Percentiles rank a stretch among this genome's conserved stretches.
Conservation (phyloP, 306 rosid genomes). For the Inga leiocalycina region DNA sequence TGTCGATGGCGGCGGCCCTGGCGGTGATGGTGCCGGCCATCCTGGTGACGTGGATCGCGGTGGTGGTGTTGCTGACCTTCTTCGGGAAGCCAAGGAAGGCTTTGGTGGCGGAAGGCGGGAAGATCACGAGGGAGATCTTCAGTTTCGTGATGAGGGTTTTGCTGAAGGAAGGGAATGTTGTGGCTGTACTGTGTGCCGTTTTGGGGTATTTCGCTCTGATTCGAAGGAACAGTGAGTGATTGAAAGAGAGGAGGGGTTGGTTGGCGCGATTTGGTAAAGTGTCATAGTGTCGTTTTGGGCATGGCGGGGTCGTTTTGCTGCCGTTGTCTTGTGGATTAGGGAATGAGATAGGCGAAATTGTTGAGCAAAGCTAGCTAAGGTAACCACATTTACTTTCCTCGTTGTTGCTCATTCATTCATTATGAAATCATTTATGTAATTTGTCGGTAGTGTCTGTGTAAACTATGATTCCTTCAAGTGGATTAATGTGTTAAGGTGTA, state of each 20-base stretch:
- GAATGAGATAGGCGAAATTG: not conserved
- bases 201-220: slow-evolving; percentile 76
- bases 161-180: slow-evolving; percentile 87
- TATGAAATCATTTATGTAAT: not conserved
- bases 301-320: not conserved
- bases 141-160: slow-evolving; percentile 67
- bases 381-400: slow-evolving; percentile 14
- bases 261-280: slow-evolving; percentile 38
- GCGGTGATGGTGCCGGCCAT: slow-evolving; percentile 78
- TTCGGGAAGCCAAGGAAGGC: slow-evolving; percentile 75
- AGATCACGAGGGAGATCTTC: slow-evolving; percentile 71
- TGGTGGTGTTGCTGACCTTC: slow-evolving; percentile 85
- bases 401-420: slow-evolving; percentile 13
- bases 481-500: too few species aligned
- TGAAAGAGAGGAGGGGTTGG: not conserved
- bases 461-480: not conserved
- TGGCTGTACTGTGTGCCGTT: slow-evolving; percentile 89
- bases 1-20: slow-evolving; percentile 87
- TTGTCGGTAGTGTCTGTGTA: not conserved
- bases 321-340: not conserved
- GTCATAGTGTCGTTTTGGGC: slow-evolving; percentile 1
- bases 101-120: slow-evolving; percentile 86
- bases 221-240: slow-evolving; percentile 50
- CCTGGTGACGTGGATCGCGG: slow-evolving; percentile 83
- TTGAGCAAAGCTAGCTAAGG: slow-evolving; percentile 1